phyloP scores from a whole-genome alignment of 2,329 filamentous ascomycete genomes.

The Aureobasidium pullulans region DNA sequence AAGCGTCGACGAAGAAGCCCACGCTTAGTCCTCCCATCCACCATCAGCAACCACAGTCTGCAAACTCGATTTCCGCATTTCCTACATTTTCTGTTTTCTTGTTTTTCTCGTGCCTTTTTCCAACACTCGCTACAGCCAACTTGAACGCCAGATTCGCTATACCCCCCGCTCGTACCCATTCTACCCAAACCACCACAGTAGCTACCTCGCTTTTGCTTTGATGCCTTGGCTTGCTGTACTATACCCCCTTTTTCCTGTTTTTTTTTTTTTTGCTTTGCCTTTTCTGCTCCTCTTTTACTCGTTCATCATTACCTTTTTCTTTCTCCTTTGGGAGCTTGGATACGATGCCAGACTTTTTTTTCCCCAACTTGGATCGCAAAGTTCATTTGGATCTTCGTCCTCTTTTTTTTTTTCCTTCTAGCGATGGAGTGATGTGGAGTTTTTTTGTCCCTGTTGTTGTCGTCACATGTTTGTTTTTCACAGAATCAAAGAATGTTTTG shows the following conservation, averaged over 20 bases:
- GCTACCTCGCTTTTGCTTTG: constrained; percentile 3
- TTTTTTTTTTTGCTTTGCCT: neutral
- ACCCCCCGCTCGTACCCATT: neutral
- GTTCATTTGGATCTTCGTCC: neutral
- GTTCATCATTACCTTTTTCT: neutral
- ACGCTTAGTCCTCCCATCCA: neutral
- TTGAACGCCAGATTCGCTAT: constrained; percentile 8
- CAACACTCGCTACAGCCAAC: constrained; percentile 1
- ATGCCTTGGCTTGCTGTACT: constrained; percentile 6
- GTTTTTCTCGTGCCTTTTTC: neutral
- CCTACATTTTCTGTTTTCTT: neutral
- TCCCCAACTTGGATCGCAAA: neutral
- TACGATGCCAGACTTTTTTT: too few species aligned
- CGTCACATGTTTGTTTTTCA: neutral
- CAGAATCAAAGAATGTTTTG: neutral
- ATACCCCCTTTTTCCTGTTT: neutral
- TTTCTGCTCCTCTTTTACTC: neutral
- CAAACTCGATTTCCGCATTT: neutral
- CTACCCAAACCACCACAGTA: neutral
- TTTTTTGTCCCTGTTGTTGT: neutral
- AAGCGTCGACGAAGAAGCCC: neutral
- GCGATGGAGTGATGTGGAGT: constrained; percentile 5
- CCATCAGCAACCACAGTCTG: neutral
- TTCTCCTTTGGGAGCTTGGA: neutral
- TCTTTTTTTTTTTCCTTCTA: neutral